These are phyloP conservation scores for Dicorynia guianensis DNA, from an alignment of 306 rosid genomes.

Conservation along the genomic window DNA sequence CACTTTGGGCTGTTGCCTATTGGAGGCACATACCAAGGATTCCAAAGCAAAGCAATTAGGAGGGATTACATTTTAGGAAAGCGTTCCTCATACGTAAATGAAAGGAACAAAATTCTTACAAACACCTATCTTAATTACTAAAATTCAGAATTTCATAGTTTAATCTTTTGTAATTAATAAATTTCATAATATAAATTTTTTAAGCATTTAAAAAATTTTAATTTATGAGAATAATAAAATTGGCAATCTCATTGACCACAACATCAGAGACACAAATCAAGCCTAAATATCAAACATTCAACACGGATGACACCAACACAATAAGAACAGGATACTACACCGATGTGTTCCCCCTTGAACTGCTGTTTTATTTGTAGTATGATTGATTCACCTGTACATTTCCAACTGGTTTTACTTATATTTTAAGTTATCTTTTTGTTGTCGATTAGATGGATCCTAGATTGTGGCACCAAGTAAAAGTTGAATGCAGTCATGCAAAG, in stretches of 20 bases:
- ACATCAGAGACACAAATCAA: neutral
- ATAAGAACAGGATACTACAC: slow-evolving; percentile 25
- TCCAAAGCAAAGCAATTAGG: too few species aligned
- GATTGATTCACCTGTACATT: neutral
- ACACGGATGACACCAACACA: slow-evolving; percentile 17
- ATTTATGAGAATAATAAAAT: too few species aligned
- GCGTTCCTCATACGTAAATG: too few species aligned
- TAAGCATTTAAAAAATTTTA: too few species aligned
- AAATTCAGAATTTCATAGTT: too few species aligned
- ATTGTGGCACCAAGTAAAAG: slow-evolving; percentile 21
- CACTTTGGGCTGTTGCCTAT: neutral
- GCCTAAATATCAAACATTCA: slow-evolving; percentile 7
- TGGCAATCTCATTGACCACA: too few species aligned
- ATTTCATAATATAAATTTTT: too few species aligned
- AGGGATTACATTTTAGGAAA: too few species aligned
- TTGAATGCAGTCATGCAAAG: too few species aligned
- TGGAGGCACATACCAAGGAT: neutral
- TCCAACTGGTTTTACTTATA: slow-evolving; percentile 17
- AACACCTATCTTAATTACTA: too few species aligned
- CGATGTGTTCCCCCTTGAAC: slow-evolving; percentile 4
- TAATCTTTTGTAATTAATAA: too few species aligned
- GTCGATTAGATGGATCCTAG: slow-evolving; percentile 4
- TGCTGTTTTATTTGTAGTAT: neutral
- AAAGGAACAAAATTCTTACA: too few species aligned
- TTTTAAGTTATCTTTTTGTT: slow-evolving; percentile 1